Evolutionary conservation across 495 filamentous ascomycete species (phyloP).

Genomic region (Letharia lupina): DNA sequence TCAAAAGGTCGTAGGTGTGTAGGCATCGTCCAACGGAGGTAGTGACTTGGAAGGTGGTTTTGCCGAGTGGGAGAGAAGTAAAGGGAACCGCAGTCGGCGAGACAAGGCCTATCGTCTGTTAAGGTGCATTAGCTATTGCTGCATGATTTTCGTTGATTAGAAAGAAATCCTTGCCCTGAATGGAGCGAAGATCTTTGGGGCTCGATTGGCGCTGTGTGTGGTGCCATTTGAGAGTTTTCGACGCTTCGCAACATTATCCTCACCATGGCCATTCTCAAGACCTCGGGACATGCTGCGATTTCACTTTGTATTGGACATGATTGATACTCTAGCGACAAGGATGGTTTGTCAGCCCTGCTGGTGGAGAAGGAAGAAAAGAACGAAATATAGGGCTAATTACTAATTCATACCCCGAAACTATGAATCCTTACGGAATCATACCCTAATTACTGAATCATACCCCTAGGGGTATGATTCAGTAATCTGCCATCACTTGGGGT

Average conservation of each 20-base stretch:
- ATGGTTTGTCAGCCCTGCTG: background rate
- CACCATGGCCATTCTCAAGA: constrained; percentile 27
- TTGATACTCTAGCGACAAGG: background rate
- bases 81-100: constrained; percentile 87
- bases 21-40: constrained; percentile 83
- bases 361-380: too few species aligned
- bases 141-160: background rate
- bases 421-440: too few species aligned
- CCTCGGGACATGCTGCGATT: constrained; percentile 11
- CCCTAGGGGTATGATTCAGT: too few species aligned
- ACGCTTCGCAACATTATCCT: constrained; percentile 54
- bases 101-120: constrained; percentile 81
- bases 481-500: too few species aligned
- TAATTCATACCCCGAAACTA: too few species aligned
- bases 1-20: constrained; percentile 89
- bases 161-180: constrained; percentile 57
- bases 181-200: constrained; percentile 80
- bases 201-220: constrained; percentile 26
- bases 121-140: constrained; percentile 14
- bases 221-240: constrained; percentile 45
- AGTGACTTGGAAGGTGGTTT: constrained; percentile 92
- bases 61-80: constrained; percentile 76
- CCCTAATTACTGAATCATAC: too few species aligned
- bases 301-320: background rate
- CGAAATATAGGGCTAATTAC: too few species aligned